Percentiles rank a stretch among this genome's conserved stretches.
These are phyloP conservation scores for Torulaspora gathmanii DNA, from an alignment of 805 yeast genomes.

Conservation along the genomic window DNA sequence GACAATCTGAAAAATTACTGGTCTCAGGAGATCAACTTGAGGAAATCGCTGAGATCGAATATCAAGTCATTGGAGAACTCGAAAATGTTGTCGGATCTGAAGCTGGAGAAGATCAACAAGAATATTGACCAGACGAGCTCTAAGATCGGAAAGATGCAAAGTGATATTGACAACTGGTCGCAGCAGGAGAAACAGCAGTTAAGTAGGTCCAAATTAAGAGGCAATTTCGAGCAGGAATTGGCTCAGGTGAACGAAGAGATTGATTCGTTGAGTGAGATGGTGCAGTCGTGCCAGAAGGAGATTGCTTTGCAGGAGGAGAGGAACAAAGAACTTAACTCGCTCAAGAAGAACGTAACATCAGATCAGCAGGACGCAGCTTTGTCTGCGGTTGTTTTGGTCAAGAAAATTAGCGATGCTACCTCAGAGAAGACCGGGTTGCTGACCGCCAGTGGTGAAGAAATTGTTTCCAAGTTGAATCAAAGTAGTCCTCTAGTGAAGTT, in stretches of 20 bases:
- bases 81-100: constrained; percentile 31
- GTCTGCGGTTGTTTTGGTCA: constrained; percentile 15
- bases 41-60: constrained; percentile 33
- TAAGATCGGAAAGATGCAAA: constrained; percentile 29
- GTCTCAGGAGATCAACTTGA: constrained; percentile 33
- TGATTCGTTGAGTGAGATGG: constrained; percentile 8
- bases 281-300: constrained; percentile 20
- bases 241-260: constrained; percentile 12
- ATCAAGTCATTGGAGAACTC: constrained; percentile 35
- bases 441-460: constrained; percentile 25
- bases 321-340: constrained; percentile 25
- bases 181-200: constrained; percentile 17
- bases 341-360: constrained; percentile 16
- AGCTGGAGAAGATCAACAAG: constrained; percentile 28
- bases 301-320: constrained; percentile 19
- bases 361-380: constrained; percentile 1
- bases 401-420: constrained; percentile 24
- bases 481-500: constrained; percentile 22
- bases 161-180: constrained; percentile 30
- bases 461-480: constrained; percentile 22
- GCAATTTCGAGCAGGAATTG: constrained; percentile 14
- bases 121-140: constrained; percentile 25
- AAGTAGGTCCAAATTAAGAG: constrained; percentile 14
- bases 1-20: constrained; percentile 32
- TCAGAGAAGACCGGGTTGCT: constrained; percentile 29